Evolutionary conservation across 129 eudicot species (phyloP).

Genomic region (Cynara cardunculus): DNA sequence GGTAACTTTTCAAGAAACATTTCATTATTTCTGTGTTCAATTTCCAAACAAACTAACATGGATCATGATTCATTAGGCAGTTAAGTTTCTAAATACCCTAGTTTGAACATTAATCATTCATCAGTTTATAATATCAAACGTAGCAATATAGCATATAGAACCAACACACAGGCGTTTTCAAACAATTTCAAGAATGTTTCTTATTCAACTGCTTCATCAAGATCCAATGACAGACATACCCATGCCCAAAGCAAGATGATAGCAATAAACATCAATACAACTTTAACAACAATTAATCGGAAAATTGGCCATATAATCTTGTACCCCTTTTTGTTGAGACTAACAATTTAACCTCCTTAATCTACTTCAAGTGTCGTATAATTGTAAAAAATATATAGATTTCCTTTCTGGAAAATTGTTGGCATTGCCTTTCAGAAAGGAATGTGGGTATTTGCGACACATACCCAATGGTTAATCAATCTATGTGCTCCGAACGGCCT

Average conservation of each 20-base stretch:
- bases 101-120: background rate
- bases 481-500: conserved; percentile 20
- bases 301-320: conserved; percentile 7
- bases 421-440: background rate
- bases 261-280: conserved; percentile 15
- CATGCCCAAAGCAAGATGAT: conserved; percentile 25
- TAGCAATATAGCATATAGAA: background rate
- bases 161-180: background rate
- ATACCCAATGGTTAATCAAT: conserved; percentile 14
- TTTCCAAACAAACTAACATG: conserved; percentile 7
- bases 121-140: background rate
- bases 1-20: background rate
- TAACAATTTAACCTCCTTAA: conserved; percentile 18
- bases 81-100: background rate
- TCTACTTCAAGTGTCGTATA: conserved; percentile 17
- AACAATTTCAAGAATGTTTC: conserved; percentile 28
- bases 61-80: background rate
- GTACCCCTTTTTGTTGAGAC: conserved; percentile 5
- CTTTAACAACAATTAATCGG: conserved; percentile 29
- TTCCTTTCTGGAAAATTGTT: conserved; percentile 9
- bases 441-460: conserved; percentile 5
- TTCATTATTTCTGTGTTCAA: background rate
- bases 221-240: conserved; percentile 17
- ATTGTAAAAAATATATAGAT: conserved; percentile 15
- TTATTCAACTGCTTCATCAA: conserved; percentile 27